Conservation (phyloP, 805 yeast genomes). For the Aciculoconidium aculeatum region DNA sequence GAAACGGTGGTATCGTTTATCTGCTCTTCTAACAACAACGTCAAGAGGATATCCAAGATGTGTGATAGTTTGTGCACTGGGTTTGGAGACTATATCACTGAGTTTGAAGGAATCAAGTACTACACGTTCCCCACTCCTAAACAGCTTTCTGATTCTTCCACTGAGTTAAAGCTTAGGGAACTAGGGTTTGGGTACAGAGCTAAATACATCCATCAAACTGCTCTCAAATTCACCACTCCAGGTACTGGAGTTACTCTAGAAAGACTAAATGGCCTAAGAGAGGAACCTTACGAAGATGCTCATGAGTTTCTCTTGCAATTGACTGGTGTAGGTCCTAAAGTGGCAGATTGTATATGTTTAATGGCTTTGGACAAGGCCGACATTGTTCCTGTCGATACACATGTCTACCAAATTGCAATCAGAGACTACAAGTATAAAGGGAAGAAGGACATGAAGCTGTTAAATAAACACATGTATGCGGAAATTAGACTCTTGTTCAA, state of each 20-base stretch:
- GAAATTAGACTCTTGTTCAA: constrained; percentile 56
- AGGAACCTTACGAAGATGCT: constrained; percentile 43
- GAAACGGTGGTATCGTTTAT: constrained; percentile 86
- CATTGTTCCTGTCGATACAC: constrained; percentile 93
- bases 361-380: constrained; percentile 87
- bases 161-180: constrained; percentile 38
- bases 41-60: constrained; percentile 89
- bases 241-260: constrained; percentile 29
- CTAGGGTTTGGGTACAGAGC: constrained; percentile 89
- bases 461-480: constrained; percentile 48
- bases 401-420: constrained; percentile 83
- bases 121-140: constrained; percentile 73
- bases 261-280: constrained; percentile 39
- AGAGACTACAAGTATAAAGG: constrained; percentile 65
- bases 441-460: constrained; percentile 34
- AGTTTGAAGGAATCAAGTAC: constrained; percentile 49
- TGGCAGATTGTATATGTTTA: constrained; percentile 91
- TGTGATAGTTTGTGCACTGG: constrained; percentile 70
- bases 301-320: constrained; percentile 58
- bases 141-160: constrained; percentile 32
- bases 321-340: constrained; percentile 94
- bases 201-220: constrained; percentile 76
- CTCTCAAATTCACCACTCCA: constrained; percentile 44
- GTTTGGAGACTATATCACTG: constrained; percentile 58
- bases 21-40: constrained; percentile 94